Evolutionary conservation across 208 protist genomes (phyloP).

Genomic region (Polymyxa betae): DNA sequence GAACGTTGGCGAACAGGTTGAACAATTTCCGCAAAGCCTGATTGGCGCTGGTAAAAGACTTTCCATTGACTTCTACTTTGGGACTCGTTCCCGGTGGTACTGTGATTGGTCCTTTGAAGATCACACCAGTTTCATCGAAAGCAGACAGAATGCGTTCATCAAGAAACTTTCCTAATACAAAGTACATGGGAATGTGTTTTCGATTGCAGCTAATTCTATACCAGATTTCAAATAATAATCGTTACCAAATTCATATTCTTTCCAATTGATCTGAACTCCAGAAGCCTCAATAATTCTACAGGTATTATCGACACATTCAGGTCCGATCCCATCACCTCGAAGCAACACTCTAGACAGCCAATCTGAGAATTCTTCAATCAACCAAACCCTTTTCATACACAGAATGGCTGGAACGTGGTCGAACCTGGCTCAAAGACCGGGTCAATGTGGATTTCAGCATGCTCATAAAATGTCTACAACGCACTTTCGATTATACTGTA

Average conservation of each 20-base stretch:
- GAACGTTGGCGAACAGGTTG: slow-evolving; percentile 52
- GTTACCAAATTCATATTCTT: neutral
- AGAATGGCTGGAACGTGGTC: too few species aligned
- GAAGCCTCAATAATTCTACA: neutral
- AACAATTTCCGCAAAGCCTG: slow-evolving; percentile 55
- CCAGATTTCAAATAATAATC: neutral
- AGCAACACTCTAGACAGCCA: neutral
- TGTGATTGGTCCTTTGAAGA: slow-evolving; percentile 46
- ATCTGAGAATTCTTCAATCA: too few species aligned
- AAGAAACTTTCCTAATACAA: neutral
- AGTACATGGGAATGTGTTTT: too few species aligned
- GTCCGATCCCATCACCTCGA: neutral
- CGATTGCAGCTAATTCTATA: too few species aligned
- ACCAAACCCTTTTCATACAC: too few species aligned
- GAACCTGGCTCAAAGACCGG: too few species aligned
- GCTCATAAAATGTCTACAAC: too few species aligned
- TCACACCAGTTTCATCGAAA: neutral
- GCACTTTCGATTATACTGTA: too few species aligned
- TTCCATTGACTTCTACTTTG: neutral
- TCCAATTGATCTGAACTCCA: neutral
- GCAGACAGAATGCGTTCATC: neutral
- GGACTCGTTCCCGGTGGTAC: neutral
- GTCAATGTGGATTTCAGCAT: too few species aligned
- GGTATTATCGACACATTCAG: neutral
- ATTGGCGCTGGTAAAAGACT: slow-evolving; percentile 30